Conservation (phyloP, 257 asterid genomes). For the Handroanthus guayacan region DNA sequence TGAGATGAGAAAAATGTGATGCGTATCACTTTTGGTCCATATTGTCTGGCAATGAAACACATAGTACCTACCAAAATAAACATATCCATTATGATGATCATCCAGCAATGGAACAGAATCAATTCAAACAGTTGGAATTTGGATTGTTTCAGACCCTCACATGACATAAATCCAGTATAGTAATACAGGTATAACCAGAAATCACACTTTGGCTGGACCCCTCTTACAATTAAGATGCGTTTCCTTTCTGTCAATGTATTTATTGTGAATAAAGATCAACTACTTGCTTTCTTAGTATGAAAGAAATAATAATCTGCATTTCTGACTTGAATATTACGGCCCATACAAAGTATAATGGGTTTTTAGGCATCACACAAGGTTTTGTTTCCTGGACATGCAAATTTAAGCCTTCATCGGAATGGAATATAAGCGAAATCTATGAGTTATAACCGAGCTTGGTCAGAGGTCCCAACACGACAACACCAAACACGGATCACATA, state of each 20-base stretch:
- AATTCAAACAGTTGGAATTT: slow-evolving; percentile 50
- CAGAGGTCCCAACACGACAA: neutral
- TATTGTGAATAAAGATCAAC: slow-evolving; percentile 41
- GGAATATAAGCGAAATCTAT: slow-evolving; percentile 14
- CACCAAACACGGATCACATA: neutral
- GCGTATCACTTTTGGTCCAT: slow-evolving; percentile 47
- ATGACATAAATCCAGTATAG: slow-evolving; percentile 33
- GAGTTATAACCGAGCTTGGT: neutral
- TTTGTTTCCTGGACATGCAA: slow-evolving; percentile 22
- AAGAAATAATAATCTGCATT: slow-evolving; percentile 33
- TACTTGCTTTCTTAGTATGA: slow-evolving; percentile 36
- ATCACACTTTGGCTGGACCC: slow-evolving; percentile 41
- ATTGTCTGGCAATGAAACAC: slow-evolving; percentile 45
- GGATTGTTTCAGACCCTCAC: slow-evolving; percentile 46
- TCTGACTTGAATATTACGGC: slow-evolving; percentile 26
- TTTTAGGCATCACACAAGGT: slow-evolving; percentile 14
- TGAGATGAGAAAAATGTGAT: slow-evolving; percentile 41
- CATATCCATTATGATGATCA: slow-evolving; percentile 48
- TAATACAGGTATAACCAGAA: slow-evolving; percentile 25
- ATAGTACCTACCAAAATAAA: slow-evolving; percentile 48
- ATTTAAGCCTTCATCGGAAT: slow-evolving; percentile 22
- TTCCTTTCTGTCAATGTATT: slow-evolving; percentile 33
- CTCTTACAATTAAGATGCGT: slow-evolving; percentile 42
- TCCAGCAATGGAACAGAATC: slow-evolving; percentile 36
- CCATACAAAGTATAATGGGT: slow-evolving; percentile 23